Evolutionary conservation across 2,329 filamentous ascomycete genomes (phyloP).

Genomic region (Furcasterigmium furcatum): DNA sequence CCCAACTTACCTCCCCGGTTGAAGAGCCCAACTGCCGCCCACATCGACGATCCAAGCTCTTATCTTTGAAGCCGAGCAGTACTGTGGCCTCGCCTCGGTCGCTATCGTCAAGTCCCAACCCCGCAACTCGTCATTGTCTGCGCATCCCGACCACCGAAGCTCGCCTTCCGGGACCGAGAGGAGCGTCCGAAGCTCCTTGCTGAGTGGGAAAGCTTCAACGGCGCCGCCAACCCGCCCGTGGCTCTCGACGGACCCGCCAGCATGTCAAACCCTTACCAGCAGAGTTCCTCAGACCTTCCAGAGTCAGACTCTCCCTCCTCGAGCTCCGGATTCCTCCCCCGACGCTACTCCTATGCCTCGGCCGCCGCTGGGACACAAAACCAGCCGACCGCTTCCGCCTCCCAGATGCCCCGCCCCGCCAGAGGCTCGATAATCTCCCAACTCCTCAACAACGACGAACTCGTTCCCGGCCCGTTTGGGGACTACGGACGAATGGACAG

Average conservation of each 20-base stretch:
- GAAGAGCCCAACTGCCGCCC: no score
- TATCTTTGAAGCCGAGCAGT: no score
- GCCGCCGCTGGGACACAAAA: constrained; percentile 28
- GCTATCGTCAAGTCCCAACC: no score
- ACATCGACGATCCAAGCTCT: no score
- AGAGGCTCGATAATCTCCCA: constrained; percentile 47
- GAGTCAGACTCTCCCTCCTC: constrained; percentile 22
- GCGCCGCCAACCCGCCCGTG: constrained; percentile 7
- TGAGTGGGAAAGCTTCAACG: constrained; percentile 4
- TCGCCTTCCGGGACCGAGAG: constrained; percentile 6
- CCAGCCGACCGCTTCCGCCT: background rate
- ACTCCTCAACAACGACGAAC: constrained; percentile 45
- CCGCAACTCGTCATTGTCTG: no score
- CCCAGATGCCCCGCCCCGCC: constrained; percentile 18
- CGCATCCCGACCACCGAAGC: constrained; percentile 3
- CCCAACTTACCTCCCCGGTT: no score
- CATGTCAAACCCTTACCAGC: constrained; percentile 42
- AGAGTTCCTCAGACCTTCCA: constrained; percentile 26
- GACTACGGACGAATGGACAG: constrained; percentile 19
- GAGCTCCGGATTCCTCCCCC: constrained; percentile 25
- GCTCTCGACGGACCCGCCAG: constrained; percentile 14
- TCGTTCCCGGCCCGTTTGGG: no score
- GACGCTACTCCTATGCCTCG: constrained; percentile 39
- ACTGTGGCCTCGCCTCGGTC: no score
- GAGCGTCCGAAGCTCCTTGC: constrained; percentile 9